Evolutionary conservation across 352 stramenopile genomes (phyloP).

Genomic region (Phytophthora nicotianae): DNA sequence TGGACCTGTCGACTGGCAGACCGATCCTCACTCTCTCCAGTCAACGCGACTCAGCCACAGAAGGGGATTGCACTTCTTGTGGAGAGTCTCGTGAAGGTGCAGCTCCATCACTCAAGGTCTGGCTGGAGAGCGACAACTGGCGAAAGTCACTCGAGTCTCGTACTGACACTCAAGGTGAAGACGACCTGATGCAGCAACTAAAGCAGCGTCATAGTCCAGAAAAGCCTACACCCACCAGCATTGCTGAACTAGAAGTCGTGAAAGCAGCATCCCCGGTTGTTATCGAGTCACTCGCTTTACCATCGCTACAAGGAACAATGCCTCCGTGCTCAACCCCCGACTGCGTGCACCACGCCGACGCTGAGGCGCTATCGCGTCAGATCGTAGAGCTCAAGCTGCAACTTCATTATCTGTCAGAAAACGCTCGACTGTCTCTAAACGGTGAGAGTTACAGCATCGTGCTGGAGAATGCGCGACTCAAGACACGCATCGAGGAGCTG

Average conservation of each 20-base stretch:
- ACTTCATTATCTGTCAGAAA: slow-evolving; percentile 73
- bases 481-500: slow-evolving; percentile 73
- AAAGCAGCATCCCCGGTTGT: slow-evolving; percentile 4
- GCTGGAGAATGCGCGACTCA: slow-evolving; percentile 70
- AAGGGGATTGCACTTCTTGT: not conserved
- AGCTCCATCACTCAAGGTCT: slow-evolving; percentile 55
- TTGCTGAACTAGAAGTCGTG: slow-evolving; percentile 5
- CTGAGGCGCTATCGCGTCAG: slow-evolving; percentile 64
- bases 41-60: not conserved
- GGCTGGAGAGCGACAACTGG: slow-evolving; percentile 60
- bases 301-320: slow-evolving; percentile 11
- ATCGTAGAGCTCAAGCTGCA: slow-evolving; percentile 83
- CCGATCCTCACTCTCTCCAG: slow-evolving; percentile 42
- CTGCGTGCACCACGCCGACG: slow-evolving; percentile 64
- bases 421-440: slow-evolving; percentile 59
- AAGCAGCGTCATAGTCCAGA: slow-evolving; percentile 2
- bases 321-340: slow-evolving; percentile 27
- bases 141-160: slow-evolving; percentile 38
- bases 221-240: not conserved
- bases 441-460: slow-evolving; percentile 70
- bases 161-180: slow-evolving; percentile 11
- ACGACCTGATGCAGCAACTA: not conserved
- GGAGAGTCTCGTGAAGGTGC: slow-evolving; percentile 20
- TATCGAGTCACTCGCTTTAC: slow-evolving; percentile 3
- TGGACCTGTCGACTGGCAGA: slow-evolving; percentile 45